Base-by-base conservation (phyloP, 2,329 filamentous ascomycete genomes). In the Ascochyta koolunga region DNA sequence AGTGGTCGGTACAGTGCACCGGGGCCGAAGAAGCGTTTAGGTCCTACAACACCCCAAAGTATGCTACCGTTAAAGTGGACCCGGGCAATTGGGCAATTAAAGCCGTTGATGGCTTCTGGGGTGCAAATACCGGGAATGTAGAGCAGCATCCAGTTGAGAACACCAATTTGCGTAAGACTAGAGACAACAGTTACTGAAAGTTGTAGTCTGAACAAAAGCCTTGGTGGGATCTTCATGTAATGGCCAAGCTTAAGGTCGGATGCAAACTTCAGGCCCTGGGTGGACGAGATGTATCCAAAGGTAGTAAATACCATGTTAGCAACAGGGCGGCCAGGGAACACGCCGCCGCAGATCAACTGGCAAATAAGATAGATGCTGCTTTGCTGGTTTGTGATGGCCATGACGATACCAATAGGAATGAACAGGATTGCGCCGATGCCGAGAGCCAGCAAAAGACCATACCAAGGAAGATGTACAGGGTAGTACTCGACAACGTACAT, bases 281-380 rank as follows among this genome's bases (percentile, higher is more conserved):
- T 89, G 0, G 89, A 93, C 4, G 89, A 92, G 68, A 95, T 95
- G 54, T 95, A 96, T 58, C 90, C 91, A 71, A 95, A 96, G 0
- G 90, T 95, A 41, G 93, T 90, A 66, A 96, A 96, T 31, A 96
- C 90, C 91, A 96, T 96, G 74, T 96, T 95, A 44, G 91, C 91
- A 10, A 96, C 90, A 1, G 91, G 91, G 1, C 89, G 87, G 24
- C 91, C 91, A 0, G 91, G 91, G 70, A 96, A 96, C 15, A 91
- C 81, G 44, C 84, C 86, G 48, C 91, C 91, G 59, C 90, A 93
- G 60, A 95, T 87, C 52, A 96, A 83, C 74, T 95, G 91, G 72
- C 90, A 93, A 65, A 95, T 90, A 31, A 95, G 82, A 71, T 93
- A 95, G 61, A 93, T 90, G 72, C 88, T 91, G 74, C 87, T 91